A percentile compares a stretch with the other conserved stretches of the same genome.
phyloP scores from a whole-genome alignment of 1,284 basidiomycete genomes.

The Erythrobasidium hasegawianum region DNA sequence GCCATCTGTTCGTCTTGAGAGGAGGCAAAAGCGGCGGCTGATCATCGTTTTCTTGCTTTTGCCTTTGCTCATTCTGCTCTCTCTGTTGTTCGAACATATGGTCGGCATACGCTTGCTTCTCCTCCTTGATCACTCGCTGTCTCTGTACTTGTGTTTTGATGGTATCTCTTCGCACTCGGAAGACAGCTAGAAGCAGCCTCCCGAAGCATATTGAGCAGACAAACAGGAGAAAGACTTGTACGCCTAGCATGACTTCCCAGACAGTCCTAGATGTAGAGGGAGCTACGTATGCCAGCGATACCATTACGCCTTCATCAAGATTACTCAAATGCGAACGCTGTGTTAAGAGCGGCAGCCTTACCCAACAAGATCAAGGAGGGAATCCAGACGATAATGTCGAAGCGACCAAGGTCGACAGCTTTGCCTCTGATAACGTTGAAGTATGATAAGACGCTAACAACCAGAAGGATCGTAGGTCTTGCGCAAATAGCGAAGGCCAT shows the following conservation, averaged over 20 bases:
- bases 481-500: slow-evolving; percentile 33
- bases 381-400: slow-evolving; percentile 36
- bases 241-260: slow-evolving; percentile 31
- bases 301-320: slow-evolving; percentile 20
- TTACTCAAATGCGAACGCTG: no score
- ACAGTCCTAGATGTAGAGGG: slow-evolving; percentile 11
- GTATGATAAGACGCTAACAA: slow-evolving; percentile 34
- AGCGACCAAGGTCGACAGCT: slow-evolving; percentile 23
- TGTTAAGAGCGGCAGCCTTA: not conserved
- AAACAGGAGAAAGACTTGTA: slow-evolving; percentile 11
- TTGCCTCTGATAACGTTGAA: slow-evolving; percentile 32
- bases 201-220: slow-evolving; percentile 33
- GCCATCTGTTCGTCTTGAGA: slow-evolving; percentile 28
- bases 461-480: slow-evolving; percentile 28
- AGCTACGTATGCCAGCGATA: slow-evolving; percentile 26
- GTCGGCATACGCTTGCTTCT: slow-evolving; percentile 5
- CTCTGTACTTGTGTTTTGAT: slow-evolving; percentile 10
- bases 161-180: slow-evolving; percentile 28
- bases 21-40: slow-evolving; percentile 28
- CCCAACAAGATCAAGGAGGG: slow-evolving; percentile 30
- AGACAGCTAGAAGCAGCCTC: slow-evolving; percentile 31
- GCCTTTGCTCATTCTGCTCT: slow-evolving; percentile 10
- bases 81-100: not conserved
- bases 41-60: not conserved
- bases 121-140: slow-evolving; percentile 18